phyloP scores from a whole-genome alignment of 2,329 filamentous ascomycete genomes.

The Byssochlamys sp. region DNA sequence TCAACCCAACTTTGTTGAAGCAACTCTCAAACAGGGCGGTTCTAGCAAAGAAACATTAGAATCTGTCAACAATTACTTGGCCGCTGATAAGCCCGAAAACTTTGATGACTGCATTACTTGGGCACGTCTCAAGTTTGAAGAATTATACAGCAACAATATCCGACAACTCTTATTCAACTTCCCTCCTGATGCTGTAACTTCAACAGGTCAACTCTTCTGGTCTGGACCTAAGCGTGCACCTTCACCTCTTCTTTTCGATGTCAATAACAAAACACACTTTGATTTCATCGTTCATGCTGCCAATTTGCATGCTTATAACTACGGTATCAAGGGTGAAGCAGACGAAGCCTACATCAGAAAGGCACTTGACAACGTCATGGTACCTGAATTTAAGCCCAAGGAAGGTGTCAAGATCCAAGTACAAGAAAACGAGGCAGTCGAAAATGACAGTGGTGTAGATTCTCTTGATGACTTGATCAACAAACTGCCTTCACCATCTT shows the following conservation, averaged over 20 bases:
- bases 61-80: slow-evolving; percentile 78
- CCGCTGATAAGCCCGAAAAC: slow-evolving; percentile 78
- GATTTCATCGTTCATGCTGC: slow-evolving; percentile 79
- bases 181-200: slow-evolving; percentile 84
- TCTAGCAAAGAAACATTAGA: slow-evolving; percentile 91
- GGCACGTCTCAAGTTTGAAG: slow-evolving; percentile 88
- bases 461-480: slow-evolving; percentile 85
- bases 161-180: slow-evolving; percentile 94
- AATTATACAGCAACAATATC: slow-evolving; percentile 92
- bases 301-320: slow-evolving; percentile 94
- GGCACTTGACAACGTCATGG: slow-evolving; percentile 82
- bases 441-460: too few species aligned
- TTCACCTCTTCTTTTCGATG: slow-evolving; percentile 79
- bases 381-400: slow-evolving; percentile 87
- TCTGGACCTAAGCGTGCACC: slow-evolving; percentile 95
- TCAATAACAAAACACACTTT: slow-evolving; percentile 74
- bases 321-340: slow-evolving; percentile 76
- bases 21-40: slow-evolving; percentile 79
- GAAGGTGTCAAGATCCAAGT: slow-evolving; percentile 92
- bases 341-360: slow-evolving; percentile 64
- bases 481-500: slow-evolving; percentile 44
- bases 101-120: slow-evolving; percentile 96
- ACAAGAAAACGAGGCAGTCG: slow-evolving; percentile 89
- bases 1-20: slow-evolving; percentile 80
- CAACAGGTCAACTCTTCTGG: slow-evolving; percentile 87